These are phyloP conservation scores for Coemansia sp. DNA, from an alignment of 192 early-diverging fungal genomes.

Conservation along the genomic window DNA sequence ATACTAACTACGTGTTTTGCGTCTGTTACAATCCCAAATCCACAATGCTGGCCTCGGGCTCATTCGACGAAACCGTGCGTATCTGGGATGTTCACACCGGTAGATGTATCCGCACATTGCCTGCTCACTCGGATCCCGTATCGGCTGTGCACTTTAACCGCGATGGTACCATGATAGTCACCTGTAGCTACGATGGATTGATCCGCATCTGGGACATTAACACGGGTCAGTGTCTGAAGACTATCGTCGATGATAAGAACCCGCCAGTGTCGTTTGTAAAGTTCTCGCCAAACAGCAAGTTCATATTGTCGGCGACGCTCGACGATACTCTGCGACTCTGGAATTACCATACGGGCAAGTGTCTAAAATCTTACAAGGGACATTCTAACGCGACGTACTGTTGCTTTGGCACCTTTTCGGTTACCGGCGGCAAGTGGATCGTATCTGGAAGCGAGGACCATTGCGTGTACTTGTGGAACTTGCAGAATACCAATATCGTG, in stretches of 20 bases:
- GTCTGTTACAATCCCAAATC: slow-evolving; percentile 95
- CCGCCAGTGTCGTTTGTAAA: slow-evolving; percentile 96
- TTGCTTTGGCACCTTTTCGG: slow-evolving; percentile 90
- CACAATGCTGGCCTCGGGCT: slow-evolving; percentile 93
- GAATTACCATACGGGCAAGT: slow-evolving; percentile 91
- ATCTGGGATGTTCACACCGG: slow-evolving; percentile 96
- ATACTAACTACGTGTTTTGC: slow-evolving; percentile 97
- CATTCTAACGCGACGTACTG: slow-evolving; percentile 92
- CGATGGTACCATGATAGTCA: slow-evolving; percentile 95
- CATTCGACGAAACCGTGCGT: slow-evolving; percentile 94
- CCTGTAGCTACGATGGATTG: slow-evolving; percentile 90
- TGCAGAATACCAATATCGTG: slow-evolving; percentile 94
- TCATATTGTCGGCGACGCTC: slow-evolving; percentile 90
- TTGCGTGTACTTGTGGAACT: slow-evolving; percentile 94
- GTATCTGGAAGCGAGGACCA: slow-evolving; percentile 95
- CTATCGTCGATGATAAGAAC: slow-evolving; percentile 92
- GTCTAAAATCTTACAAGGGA: slow-evolving; percentile 91
- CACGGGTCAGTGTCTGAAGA: slow-evolving; percentile 97
- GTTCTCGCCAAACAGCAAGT: slow-evolving; percentile 99
- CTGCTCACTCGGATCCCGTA: slow-evolving; percentile 96
- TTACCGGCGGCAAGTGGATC: slow-evolving; percentile 87
- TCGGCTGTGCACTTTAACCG: slow-evolving; percentile 94
- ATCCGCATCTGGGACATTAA: slow-evolving; percentile 99
- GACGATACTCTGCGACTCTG: slow-evolving; percentile 94
- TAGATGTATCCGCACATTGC: slow-evolving; percentile 87